These are phyloP conservation scores for Pichia ethanolica DNA, from an alignment of 805 yeast genomes.

Conservation along the genomic window DNA sequence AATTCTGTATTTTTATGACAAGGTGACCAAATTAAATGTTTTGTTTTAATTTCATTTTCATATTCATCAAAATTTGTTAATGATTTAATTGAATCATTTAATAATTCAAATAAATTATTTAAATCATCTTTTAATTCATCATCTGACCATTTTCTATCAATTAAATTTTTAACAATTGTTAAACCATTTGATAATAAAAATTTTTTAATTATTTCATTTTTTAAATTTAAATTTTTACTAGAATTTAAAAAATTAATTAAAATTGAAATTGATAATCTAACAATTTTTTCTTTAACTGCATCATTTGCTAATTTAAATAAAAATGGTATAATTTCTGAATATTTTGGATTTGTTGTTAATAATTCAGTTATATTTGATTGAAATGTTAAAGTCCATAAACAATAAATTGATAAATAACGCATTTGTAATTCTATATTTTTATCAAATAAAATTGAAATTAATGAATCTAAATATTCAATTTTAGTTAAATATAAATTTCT, in stretches of 20 bases:
- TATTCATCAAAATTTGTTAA: constrained; percentile 93
- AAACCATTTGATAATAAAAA: constrained; percentile 69
- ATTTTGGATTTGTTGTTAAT: constrained; percentile 35
- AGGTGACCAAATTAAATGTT: constrained; percentile 80
- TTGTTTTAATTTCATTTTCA: constrained; percentile 72
- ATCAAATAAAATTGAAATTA: constrained; percentile 40
- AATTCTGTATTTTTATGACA: constrained; percentile 84
- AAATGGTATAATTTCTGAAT: constrained; percentile 45
- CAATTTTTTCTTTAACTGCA: constrained; percentile 88
- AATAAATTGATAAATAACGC: constrained; percentile 70
- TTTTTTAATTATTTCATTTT: constrained; percentile 50
- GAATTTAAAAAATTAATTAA: constrained; percentile 50
- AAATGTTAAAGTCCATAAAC: constrained; percentile 83
- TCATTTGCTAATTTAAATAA: constrained; percentile 57
- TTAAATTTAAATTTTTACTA: constrained; percentile 21
- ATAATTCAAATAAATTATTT: constrained; percentile 44
- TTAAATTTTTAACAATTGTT: constrained; percentile 56
- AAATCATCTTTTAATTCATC: constrained; percentile 80
- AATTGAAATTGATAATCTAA: constrained; percentile 73
- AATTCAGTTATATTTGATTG: constrained; percentile 40
- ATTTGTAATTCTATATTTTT: constrained; percentile 60
- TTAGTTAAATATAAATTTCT: constrained; percentile 44
- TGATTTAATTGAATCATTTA: constrained; percentile 65
- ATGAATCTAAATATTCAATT: constrained; percentile 37
- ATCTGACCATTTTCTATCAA: constrained; percentile 90